A percentile compares a stretch with the other conserved stretches of the same genome.
Evolutionary conservation across 805 yeast species (phyloP).

Genomic region (Candida piceae): DNA sequence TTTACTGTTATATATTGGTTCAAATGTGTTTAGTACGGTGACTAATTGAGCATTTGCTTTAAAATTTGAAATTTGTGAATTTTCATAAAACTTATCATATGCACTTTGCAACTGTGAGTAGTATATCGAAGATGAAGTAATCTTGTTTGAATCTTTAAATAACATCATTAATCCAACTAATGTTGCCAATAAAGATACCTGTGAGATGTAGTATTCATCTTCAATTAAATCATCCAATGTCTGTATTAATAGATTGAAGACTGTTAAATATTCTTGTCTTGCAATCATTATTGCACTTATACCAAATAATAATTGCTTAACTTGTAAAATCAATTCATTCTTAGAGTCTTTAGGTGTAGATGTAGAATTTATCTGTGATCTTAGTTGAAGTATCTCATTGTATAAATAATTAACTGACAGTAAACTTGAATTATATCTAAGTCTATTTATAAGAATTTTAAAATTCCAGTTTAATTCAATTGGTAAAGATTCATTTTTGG

Average conservation of each 20-base stretch:
- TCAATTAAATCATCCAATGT: slow-evolving; percentile 6
- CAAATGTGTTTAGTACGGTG: slow-evolving; percentile 8
- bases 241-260: slow-evolving; percentile 18
- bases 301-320: slow-evolving; percentile 14
- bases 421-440: slow-evolving; percentile 40
- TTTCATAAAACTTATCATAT: no score
- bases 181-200: slow-evolving; percentile 9
- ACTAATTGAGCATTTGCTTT: no score
- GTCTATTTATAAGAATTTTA: slow-evolving; percentile 32
- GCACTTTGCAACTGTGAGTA: not conserved
- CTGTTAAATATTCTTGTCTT: slow-evolving; percentile 25
- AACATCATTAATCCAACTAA: slow-evolving; percentile 16
- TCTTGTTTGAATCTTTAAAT: slow-evolving; percentile 8
- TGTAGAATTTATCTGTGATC: slow-evolving; percentile 23
- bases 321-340: slow-evolving; percentile 13
- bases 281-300: slow-evolving; percentile 21
- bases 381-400: slow-evolving; percentile 32
- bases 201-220: slow-evolving; percentile 4
- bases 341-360: slow-evolving; percentile 63
- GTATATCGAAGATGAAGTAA: not conserved
- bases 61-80: no score
- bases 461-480: slow-evolving; percentile 19
- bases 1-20: slow-evolving; percentile 12
- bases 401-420: slow-evolving; percentile 39
- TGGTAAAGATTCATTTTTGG: slow-evolving; percentile 12